Evolutionary conservation across 2,329 filamentous ascomycete genomes (phyloP).

Genomic region (Myriosclerotinia duriaeana): DNA sequence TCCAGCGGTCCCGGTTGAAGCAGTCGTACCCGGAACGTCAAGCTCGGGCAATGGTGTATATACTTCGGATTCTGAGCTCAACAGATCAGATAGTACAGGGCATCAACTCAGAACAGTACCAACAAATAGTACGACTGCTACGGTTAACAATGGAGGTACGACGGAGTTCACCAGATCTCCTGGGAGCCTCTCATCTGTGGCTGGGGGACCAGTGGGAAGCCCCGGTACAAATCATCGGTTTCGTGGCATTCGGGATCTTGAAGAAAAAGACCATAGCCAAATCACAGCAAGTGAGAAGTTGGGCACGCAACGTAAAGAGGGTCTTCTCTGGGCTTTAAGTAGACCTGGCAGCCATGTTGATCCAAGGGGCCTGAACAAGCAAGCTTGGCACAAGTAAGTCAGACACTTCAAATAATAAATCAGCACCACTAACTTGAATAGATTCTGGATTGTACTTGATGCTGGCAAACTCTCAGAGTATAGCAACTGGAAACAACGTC

Average conservation of each 20-base stretch:
- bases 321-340: conserved; percentile 90
- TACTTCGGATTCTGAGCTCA: conserved; percentile 66
- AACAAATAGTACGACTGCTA: conserved; percentile 44
- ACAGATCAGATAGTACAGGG: conserved; percentile 67
- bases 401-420: background rate
- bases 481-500: conserved; percentile 97
- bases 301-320: conserved; percentile 81
- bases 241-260: conserved; percentile 88
- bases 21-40: conserved; percentile 40
- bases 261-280: conserved; percentile 71
- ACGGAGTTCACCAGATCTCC: conserved; percentile 52
- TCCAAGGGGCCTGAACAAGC: conserved; percentile 91
- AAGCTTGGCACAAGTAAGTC: conserved; percentile 96
- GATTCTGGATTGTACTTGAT: conserved; percentile 98
- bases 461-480: conserved; percentile 97
- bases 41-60: conserved; percentile 42
- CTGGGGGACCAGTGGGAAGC: conserved; percentile 45
- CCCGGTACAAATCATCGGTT: conserved; percentile 63
- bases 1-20: conserved; percentile 47
- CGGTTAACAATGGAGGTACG: conserved; percentile 37
- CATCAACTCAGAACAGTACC: conserved; percentile 54
- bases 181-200: conserved; percentile 50
- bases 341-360: conserved; percentile 92
- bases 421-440: conserved; percentile 45
- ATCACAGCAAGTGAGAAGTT: conserved; percentile 54